These are phyloP conservation scores for Tephrocybe rancida DNA, from an alignment of 768 basidiomycete species.

Conservation along the genomic window DNA sequence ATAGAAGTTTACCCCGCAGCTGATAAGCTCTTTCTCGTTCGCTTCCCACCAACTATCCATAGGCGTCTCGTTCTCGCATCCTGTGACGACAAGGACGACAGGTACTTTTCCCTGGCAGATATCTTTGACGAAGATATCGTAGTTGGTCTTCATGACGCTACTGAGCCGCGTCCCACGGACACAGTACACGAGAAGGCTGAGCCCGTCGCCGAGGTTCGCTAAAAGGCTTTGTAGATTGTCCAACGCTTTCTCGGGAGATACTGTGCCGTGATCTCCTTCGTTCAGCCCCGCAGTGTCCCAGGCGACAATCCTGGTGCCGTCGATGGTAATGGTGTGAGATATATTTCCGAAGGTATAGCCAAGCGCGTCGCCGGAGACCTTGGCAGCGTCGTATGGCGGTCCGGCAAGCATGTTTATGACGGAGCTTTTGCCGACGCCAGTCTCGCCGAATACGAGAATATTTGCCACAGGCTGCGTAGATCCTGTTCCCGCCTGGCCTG, in stretches of 20 bases:
- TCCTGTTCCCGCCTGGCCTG: too few relatives aligned
- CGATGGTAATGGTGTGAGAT: conserved; percentile 27
- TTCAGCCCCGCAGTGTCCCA: conserved; percentile 43
- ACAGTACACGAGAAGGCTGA: conserved; percentile 39
- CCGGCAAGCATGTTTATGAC: conserved; percentile 36
- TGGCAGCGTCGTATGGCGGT: conserved; percentile 18
- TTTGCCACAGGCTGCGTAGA: conserved; percentile 11
- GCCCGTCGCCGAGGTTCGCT: conserved; percentile 10
- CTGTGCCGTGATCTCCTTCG: conserved; percentile 30
- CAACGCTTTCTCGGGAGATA: conserved; percentile 21
- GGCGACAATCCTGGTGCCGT: conserved; percentile 18
- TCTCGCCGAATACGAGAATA: conserved; percentile 40
- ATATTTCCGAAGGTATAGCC: conserved; percentile 36
- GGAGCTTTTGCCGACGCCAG: conserved; percentile 32
- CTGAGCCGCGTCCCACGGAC: conserved; percentile 30
- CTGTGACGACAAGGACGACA: conserved; percentile 37
- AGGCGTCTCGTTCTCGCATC: conserved; percentile 38
- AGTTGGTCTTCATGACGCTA: conserved; percentile 29
- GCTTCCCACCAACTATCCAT: conserved; percentile 40
- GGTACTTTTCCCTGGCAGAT: conserved; percentile 37
- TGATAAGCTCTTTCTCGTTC: conserved; percentile 28
- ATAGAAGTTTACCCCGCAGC: conserved; percentile 31
- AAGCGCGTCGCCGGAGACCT: conserved; percentile 30
- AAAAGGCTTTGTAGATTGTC: conserved; percentile 21
- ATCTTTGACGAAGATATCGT: conserved; percentile 37